Base-by-base conservation (phyloP, 2,329 filamentous ascomycete genomes). In the Neoscytalidium dimidiatum region DNA sequence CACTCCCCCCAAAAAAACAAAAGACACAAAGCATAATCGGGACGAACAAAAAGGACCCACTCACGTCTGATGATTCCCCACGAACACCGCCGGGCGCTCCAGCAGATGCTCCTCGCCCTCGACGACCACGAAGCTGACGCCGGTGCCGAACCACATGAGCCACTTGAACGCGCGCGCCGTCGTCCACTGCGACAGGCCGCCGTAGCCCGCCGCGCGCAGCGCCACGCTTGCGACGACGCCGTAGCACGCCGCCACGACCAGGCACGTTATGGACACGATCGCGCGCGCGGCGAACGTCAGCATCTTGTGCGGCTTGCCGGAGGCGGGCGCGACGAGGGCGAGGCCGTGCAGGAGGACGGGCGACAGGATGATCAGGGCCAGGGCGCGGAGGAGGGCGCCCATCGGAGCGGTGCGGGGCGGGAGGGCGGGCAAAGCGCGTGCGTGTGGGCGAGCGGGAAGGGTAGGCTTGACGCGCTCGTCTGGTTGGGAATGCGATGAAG, bases 21-120 rank as follows among this genome's bases (percentile, higher is more conserved):
- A 44, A 7, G 23, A 9, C 4, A 26, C n/a, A 1, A 29, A 17
- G 3, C 11, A 31, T 9, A 46, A 33, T n/a, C n/a, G n/a, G n/a
- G n/a, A n/a, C n/a, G n/a, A n/a, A n/a, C n/a, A 23, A 23, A 35
- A 60, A 19, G 6, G 28, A 43, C 26, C 52, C 28, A 77, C 77
- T 71, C 68, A 80, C 75, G 91, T 92, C 84, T 99, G 95, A 81
- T 99, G 95, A 80, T 98, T 98, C 44, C 91, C 91, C 70, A 99
- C 84, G 73, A 99, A 94, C 65, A 99, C 91, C 65, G 92, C 94
- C 0, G 95, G 95, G 60, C 94, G 83, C 71, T 73, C 26, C 74
- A 73, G 23, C 53, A 68, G 28, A 31, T 66, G 33, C 52, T 64
- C 65, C 28, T 67, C 63, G 14, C 64, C 64, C 69, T 93, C 92